These are phyloP conservation scores for Oryza brachyantha DNA, from an alignment of 176 grass and related monocot genomes.

Conservation along the genomic window DNA sequence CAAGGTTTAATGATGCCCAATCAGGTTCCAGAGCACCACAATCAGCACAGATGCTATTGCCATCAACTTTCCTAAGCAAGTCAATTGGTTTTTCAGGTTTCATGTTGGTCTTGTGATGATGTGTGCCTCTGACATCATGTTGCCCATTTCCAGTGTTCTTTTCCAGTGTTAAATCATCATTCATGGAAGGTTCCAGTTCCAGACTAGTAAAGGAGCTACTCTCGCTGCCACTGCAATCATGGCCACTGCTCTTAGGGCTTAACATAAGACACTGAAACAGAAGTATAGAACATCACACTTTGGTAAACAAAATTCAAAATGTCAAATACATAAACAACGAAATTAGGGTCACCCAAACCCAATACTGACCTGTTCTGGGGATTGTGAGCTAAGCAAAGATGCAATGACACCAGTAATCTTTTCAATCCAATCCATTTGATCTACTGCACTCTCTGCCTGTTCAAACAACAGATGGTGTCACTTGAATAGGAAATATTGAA, in stretches of 20 bases:
- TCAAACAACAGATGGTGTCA: constrained; percentile 38
- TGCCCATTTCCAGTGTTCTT: constrained; percentile 63
- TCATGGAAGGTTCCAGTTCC: constrained; percentile 61
- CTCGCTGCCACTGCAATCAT: constrained; percentile 66
- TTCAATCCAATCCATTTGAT: constrained; percentile 99
- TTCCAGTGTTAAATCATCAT: constrained; percentile 60
- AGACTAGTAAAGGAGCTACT: constrained; percentile 80
- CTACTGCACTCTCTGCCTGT: constrained; percentile 88
- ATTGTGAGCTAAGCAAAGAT: constrained; percentile 78
- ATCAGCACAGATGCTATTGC: constrained; percentile 84
- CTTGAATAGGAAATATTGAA: constrained; percentile 14
- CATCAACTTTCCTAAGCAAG: constrained; percentile 71
- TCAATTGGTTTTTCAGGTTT: constrained; percentile 96
- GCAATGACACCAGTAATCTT: constrained; percentile 99
- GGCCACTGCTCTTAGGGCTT: constrained; percentile 56
- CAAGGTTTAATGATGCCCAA: constrained; percentile 96
- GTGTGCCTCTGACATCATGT: constrained; percentile 61
- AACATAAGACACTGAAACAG: constrained; percentile 64
- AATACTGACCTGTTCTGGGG: constrained; percentile 73
- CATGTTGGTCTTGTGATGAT: constrained; percentile 54
- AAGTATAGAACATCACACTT: constrained; percentile 21
- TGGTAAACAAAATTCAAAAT: constrained; percentile 30
- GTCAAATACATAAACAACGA: constrained; percentile 27
- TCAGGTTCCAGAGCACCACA: constrained; percentile 88
- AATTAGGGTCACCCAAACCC: constrained; percentile 7